Conservation (phyloP, 2,329 filamentous ascomycete genomes). For the Furcasterigmium sp. region DNA sequence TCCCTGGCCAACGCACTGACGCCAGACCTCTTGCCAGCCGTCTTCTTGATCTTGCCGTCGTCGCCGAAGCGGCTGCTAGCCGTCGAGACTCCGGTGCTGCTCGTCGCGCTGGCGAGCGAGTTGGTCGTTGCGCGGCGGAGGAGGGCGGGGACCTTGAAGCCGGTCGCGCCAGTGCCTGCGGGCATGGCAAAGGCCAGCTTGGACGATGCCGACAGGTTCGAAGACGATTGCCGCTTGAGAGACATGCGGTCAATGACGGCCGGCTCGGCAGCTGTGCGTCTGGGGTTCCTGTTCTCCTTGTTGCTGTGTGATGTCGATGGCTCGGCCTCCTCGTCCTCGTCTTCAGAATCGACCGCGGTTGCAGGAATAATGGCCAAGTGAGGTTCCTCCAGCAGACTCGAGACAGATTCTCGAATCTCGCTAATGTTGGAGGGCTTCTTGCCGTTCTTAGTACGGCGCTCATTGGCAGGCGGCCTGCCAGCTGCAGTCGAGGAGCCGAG, state of each 20-base stretch:
- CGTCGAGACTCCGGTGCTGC: constrained; percentile 12
- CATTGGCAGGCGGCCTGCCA: constrained; percentile 52
- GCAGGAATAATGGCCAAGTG: constrained; percentile 41
- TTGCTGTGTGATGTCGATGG: constrained; percentile 24
- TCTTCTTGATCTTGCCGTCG: constrained; percentile 54
- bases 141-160: constrained; percentile 65
- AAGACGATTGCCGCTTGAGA: constrained; percentile 54
- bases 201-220: constrained; percentile 22
- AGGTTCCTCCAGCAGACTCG: constrained; percentile 73
- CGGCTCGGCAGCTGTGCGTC: constrained; percentile 25
- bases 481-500: constrained; percentile 29
- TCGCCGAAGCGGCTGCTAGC: constrained; percentile 23
- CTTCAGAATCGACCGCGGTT: constrained; percentile 44
- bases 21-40: constrained; percentile 54
- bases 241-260: constrained; percentile 68
- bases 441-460: constrained; percentile 55
- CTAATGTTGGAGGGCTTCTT: constrained; percentile 69
- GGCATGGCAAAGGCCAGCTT: constrained; percentile 51
- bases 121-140: constrained; percentile 71
- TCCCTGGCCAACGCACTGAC: constrained; percentile 57
- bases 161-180: constrained; percentile 29
- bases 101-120: constrained; percentile 39
- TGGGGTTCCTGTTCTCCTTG: constrained; percentile 44
- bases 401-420: constrained; percentile 79
- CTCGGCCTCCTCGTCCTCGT: constrained; percentile 42